Base-by-base conservation (phyloP, 2,329 filamentous ascomycete genomes). In the Hymenoscyphus albidus region DNA sequence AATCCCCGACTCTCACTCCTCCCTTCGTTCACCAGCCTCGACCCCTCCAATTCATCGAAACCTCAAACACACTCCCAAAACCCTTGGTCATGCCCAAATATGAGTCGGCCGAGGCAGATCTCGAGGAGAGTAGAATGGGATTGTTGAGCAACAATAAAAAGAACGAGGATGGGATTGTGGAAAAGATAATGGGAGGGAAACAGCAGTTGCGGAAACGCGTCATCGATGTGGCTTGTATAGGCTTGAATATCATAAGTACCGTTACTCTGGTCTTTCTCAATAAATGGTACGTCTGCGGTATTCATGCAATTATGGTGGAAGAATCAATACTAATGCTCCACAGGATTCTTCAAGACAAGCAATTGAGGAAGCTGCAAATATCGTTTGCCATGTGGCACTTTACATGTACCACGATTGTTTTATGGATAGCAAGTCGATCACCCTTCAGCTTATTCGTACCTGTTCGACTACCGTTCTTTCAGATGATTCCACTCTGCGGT, bases 331-430 rank as follows among this genome's bases (percentile, higher is more conserved):
- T 55, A 22, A 40, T 22, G n/a, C 27, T 22, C 35, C 13, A 32
- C 68, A 80, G 78, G 59, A 78, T 79, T 31, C 79, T 81, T 70
- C 76, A 73, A 70, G 78, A 81, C 68, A 68, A 74, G 54, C 78
- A 80, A 67, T 73, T 81, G 64, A 77, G 78, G 64, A 73, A 74
- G 27, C 79, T 78, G 74, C 79, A 80, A 70, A 76, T 80, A 64
- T 77, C 78, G 69, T 79, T 81, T 57, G 78, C 79, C 18, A 80
- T 80, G 76, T 81, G 78, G 79, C 79, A 81, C 69, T 80, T 80
- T 66, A 75, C 76, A 32, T 79, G 78, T 40, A 81, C 79, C 62
- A 73, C 75, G 40, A 74, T 79, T 64, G 78, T 79, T 57, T 76
- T 81, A 54, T 80, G 75, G 70, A 64, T 80, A 61, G 76, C 78